Base-by-base conservation (phyloP, 1,284 basidiomycete genomes). In the Takashimella koratensis region DNA sequence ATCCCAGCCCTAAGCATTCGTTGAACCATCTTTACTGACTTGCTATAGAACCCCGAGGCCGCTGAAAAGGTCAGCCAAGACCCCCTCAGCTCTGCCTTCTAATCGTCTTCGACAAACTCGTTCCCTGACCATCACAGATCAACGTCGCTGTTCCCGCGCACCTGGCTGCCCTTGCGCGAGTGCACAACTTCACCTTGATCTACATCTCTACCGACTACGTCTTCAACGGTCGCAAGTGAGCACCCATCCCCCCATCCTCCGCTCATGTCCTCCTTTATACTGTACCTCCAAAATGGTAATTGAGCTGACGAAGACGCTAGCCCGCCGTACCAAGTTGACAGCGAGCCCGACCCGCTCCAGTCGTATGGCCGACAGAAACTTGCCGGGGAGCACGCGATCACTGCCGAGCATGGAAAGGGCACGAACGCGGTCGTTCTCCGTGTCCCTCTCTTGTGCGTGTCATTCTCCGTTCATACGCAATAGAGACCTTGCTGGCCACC, bases 171-270 rank as follows among this genome's bases (percentile, higher is more conserved):
- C 57, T 77, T 4, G 60, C 73, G 0, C 54, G 50, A 22, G 52
- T 65, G 49, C 49, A 67, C 45, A 65, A 60, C 27, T 76, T 76
- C 63, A 59, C 59, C n/a, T 58, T 80, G 26, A 65, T 81, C 52
- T 78, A 79, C 69, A 78, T 81, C 49, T 79, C 78, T 2, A 77
- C 76, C 11, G 76, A 77, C 56, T 77, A 76, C 55, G 73, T 74
- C 26, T 75, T 76, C 60, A 64, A 74, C 45, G 73, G 74, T 11
- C 56, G 60, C 19, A 65, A 66, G 71, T 74, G 50, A 50, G 70
- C 60, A 1, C 19, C 26, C 42, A 10, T 12, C 20, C 24, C 43
- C 26, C 8, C 20, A 20, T 25, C 2, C 27, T 43, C 11, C 49
- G 6, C n/a, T n/a, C n/a, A n/a, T n/a, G n/a, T n/a, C n/a, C 19